Conservation (phyloP, 352 stramenopile species). For the Globisporangium camurandrum region DNA sequence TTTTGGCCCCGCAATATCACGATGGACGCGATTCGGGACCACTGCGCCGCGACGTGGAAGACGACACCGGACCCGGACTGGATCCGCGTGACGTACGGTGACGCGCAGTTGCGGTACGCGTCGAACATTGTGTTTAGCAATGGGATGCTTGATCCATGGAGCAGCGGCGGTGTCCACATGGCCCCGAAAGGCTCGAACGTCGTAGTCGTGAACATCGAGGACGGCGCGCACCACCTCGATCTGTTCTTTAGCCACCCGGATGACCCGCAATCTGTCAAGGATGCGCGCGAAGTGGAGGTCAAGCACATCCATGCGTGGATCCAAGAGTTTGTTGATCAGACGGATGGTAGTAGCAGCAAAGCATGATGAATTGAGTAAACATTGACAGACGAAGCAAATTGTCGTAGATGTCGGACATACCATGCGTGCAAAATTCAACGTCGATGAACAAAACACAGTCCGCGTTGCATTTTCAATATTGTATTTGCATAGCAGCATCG, state of each 20-base stretch:
- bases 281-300: conserved; percentile 68
- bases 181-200: conserved; percentile 45
- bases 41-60: conserved; percentile 64
- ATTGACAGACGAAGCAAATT: not conserved
- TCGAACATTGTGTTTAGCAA: conserved; percentile 97
- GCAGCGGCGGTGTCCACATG: conserved; percentile 74
- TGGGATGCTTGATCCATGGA: conserved; percentile 91
- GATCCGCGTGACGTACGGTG: conserved; percentile 74
- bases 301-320: conserved; percentile 83
- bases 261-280: conserved; percentile 75
- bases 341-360: not conserved
- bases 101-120: conserved; percentile 36
- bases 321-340: conserved; percentile 36
- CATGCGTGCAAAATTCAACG: not conserved
- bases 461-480: not conserved
- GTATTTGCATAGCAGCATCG: conserved; percentile 10
- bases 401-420: too few species aligned
- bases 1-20: conserved; percentile 81
- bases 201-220: conserved; percentile 58
- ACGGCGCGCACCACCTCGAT: conserved; percentile 88
- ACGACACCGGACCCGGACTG: conserved; percentile 64
- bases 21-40: conserved; percentile 36
- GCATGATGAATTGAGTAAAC: not conserved
- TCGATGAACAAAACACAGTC: not conserved
- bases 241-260: conserved; percentile 88